Evolutionary conservation across 768 basidiomycete genomes (phyloP), one percentile per base, ranked within the genome.

Genomic region (Botryobasidium botryosum): DNA sequence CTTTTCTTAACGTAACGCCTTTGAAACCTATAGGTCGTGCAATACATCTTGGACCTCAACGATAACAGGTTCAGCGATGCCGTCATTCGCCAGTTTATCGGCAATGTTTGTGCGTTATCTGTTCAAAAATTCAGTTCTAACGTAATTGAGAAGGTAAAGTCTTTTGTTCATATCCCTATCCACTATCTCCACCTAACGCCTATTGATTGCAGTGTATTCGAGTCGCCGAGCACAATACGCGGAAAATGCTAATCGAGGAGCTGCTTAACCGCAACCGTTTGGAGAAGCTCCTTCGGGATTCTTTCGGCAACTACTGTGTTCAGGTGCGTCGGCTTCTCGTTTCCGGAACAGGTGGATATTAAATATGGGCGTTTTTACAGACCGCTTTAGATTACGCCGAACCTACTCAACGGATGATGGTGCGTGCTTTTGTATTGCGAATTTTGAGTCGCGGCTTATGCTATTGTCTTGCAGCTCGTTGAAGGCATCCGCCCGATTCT

Each of bases 111-210:
- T 60, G 88, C 88, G 4, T 67, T 99, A 43, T 97, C 91, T 4
- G 92, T 96, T 13, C 94, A 99, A 62, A 99, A 99, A 65, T 99
- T 99, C 65, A 92, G 88, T 51, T 96, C 92, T 50, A 99, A 99
- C 60, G 94, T 99, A 49, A 91, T 94, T 50, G 91, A 94, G 65
- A 94, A 94, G 72, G 83, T 81, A 49, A 0, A 10, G 17, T 39
- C 35, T 23, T 35, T 29, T 24, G n/a, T n/a, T n/a, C n/a, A n/a
- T n/a, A n/a, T n/a, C n/a, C n/a, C n/a, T n/a, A n/a, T n/a, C n/a
- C n/a, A n/a, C n/a, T n/a, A n/a, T n/a, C n/a, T n/a, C n/a, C n/a
- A n/a, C n/a, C n/a, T n/a, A n/a, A n/a, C n/a, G n/a, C n/a, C n/a
- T n/a, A n/a, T n/a, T n/a, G n/a, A n/a, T n/a, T n/a, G n/a, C 53